Percentiles rank a stretch among this genome's conserved stretches.
Evolutionary conservation across 2,329 filamentous ascomycete genomes (phyloP).

Genomic region (Paracorniculantispora psalliotae): DNA sequence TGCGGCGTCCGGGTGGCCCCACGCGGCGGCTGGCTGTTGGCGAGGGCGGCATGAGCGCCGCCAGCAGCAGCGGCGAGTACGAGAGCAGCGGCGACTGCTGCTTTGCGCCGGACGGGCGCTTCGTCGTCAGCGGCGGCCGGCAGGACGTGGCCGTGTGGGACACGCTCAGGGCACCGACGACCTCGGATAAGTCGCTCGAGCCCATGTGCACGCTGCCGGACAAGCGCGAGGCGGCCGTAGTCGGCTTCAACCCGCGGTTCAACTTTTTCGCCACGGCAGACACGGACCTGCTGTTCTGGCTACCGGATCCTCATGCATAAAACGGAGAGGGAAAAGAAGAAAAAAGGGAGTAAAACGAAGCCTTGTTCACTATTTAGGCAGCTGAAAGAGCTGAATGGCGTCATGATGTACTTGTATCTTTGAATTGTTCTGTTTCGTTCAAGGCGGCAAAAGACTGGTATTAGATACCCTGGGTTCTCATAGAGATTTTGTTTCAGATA

Average conservation of each 20-base stretch:
- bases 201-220: constrained; percentile 62
- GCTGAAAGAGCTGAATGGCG: neutral
- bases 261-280: constrained; percentile 91
- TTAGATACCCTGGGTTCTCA: constrained; percentile 6
- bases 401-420: neutral
- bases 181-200: constrained; percentile 54
- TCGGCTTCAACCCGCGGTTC: constrained; percentile 85
- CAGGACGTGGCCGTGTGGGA: constrained; percentile 85
- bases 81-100: constrained; percentile 74
- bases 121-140: constrained; percentile 73
- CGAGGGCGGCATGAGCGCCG: constrained; percentile 42
- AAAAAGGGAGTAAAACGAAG: neutral
- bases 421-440: neutral
- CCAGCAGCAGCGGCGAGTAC: constrained; percentile 31
- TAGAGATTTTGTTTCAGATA: neutral
- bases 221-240: constrained; percentile 63
- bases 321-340: neutral
- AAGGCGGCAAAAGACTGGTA: neutral
- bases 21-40: constrained; percentile 50
- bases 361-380: neutral
- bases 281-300: constrained; percentile 74
- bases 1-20: constrained; percentile 54
- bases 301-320: constrained; percentile 60
- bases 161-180: constrained; percentile 48
- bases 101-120: constrained; percentile 85